Evolutionary conservation across 352 stramenopile genomes (phyloP), one percentile per base, ranked within the genome.

Genomic region (Hyphochytrium catenoides): DNA sequence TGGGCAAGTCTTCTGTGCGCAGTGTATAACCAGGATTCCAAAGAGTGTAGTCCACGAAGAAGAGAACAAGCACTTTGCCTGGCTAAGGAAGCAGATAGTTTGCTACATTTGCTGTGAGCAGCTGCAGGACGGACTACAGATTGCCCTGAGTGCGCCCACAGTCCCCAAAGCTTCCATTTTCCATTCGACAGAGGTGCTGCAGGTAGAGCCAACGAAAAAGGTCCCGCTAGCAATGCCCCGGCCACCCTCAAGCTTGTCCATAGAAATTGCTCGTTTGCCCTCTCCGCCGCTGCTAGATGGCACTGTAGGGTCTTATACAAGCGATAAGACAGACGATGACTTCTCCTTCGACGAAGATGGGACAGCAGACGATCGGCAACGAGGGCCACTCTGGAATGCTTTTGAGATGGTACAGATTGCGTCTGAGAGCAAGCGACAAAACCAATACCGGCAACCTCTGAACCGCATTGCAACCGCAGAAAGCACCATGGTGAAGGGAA

Each of bases 61-160:
- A 32, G 64, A 73, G 16, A 63, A 84, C 41, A 65, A 73, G 14
- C 75, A 61, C 2, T 77, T 81, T 47, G 51, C 51, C 16, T 48
- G 65, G 3, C 40, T 84, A 3, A 53, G 67, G 11, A 84, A 84
- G 35, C 64, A 84, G 30, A 52, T 84, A 23, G 70, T 84, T 24
- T 84, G 70, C 31, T 67, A 78, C 41, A 76, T 58, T 8, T 84
- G 70, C 23, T 67, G 82, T 38, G 49, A 62, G 3, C 70, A 81
- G 36, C 45, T 84, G 20, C 63, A 66, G 15, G 70, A 84, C 46
- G 70, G 70, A 22, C 44, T 81, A 17, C 59, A 82, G 39, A 57
- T 77, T 33, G 62, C 79, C 36, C 46, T 81, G 14, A 4, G 16
- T 22, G 14, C 44, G 23, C 16, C 28, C 19, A 8, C 34, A 43